Evolutionary conservation across 805 yeast species (phyloP).

Genomic region (Metschnikowia bowlesiae): DNA sequence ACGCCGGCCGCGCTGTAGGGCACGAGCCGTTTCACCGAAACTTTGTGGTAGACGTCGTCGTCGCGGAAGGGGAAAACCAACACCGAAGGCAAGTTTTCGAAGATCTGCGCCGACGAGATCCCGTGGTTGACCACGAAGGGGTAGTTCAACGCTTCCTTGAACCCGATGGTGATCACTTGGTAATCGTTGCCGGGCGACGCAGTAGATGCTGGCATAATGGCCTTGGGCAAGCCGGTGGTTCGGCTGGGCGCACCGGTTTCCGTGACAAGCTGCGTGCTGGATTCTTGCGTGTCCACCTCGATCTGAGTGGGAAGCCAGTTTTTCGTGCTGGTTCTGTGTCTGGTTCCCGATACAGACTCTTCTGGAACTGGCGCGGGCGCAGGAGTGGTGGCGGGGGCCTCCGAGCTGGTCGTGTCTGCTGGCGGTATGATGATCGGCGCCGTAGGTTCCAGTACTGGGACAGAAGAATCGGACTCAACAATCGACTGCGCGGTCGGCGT

Average conservation of each 20-base stretch:
- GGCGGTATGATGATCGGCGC: no score
- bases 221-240: constrained; percentile 63
- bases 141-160: constrained; percentile 74
- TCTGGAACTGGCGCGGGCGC: neutral
- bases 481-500: no score
- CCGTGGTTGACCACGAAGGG: constrained; percentile 74
- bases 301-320: constrained; percentile 37
- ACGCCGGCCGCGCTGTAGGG: constrained; percentile 60
- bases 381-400: neutral
- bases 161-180: constrained; percentile 67
- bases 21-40: constrained; percentile 63
- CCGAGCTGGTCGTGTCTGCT: no score
- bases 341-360: no score
- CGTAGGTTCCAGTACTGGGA: no score
- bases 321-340: constrained; percentile 6
- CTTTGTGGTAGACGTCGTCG: constrained; percentile 25
- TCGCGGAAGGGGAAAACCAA: constrained; percentile 57
- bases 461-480: no score
- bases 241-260: constrained; percentile 13
- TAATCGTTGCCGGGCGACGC: constrained; percentile 43
- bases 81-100: constrained; percentile 76
- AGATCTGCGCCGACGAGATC: constrained; percentile 76
- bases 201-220: constrained; percentile 65
- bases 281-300: constrained; percentile 18
- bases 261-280: constrained; percentile 7